These are phyloP conservation scores for Leptomonas seymouri DNA, from an alignment of 208 protist genomes.

Conservation along the genomic window DNA sequence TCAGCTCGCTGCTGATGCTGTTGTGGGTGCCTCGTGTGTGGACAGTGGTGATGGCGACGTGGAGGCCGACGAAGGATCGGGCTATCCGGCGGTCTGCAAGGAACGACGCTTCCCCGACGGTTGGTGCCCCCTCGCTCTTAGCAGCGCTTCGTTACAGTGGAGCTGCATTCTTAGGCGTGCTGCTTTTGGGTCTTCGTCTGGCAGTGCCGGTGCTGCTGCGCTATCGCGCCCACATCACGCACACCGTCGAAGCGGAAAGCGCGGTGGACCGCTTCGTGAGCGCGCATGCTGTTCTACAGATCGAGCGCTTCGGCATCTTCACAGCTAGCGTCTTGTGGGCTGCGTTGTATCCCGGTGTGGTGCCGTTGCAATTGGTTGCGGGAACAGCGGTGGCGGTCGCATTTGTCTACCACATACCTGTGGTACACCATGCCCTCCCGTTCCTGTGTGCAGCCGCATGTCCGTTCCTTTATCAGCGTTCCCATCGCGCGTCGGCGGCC, in stretches of 20 bases:
- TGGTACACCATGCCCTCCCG: conserved; percentile 56
- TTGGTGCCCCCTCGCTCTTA: no score
- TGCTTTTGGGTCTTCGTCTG: conserved; percentile 35
- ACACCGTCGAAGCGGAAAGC: conserved; percentile 48
- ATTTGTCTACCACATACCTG: conserved; percentile 37
- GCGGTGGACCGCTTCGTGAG: conserved; percentile 36
- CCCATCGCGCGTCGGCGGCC: not conserved
- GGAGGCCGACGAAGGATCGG: not conserved
- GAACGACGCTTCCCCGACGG: no score
- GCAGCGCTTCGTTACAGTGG: not conserved
- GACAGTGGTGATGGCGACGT: not conserved
- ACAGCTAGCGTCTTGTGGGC: conserved; percentile 21
- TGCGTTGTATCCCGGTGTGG: conserved; percentile 12
- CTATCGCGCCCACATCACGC: conserved; percentile 57
- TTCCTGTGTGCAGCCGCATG: conserved; percentile 26
- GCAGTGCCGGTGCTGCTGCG: conserved; percentile 43
- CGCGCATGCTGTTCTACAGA: not conserved
- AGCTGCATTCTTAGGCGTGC: conserved; percentile 12
- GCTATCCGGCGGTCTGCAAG: not conserved
- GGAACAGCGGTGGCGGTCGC: conserved; percentile 19
- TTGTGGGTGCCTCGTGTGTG: conserved; percentile 28
- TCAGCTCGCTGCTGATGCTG: conserved; percentile 26
- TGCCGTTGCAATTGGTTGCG: conserved; percentile 6
- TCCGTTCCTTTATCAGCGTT: not conserved
- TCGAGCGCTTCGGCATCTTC: conserved; percentile 34